These are phyloP conservation scores for Ustilago tritici DNA, from an alignment of 1,284 basidiomycete species.

Conservation along the genomic window DNA sequence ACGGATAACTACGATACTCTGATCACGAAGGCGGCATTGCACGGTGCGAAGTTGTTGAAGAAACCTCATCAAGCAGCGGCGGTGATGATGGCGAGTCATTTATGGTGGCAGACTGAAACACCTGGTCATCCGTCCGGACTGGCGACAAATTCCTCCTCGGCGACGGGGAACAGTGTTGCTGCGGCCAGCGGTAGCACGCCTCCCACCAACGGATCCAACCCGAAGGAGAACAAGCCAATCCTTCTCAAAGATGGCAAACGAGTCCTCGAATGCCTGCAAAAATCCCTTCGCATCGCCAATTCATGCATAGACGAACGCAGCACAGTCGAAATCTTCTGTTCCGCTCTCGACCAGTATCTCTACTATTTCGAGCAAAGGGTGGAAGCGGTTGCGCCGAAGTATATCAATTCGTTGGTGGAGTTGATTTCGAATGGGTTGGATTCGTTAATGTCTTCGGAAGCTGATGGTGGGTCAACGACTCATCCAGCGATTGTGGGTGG, in stretches of 20 bases:
- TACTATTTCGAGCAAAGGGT: slow-evolving; percentile 69
- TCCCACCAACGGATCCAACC: slow-evolving; percentile 2
- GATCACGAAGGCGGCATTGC: slow-evolving; percentile 67
- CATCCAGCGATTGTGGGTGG: slow-evolving; percentile 63
- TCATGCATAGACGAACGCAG: slow-evolving; percentile 67
- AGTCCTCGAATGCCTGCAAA: slow-evolving; percentile 68
- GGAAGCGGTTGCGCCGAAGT: slow-evolving; percentile 64
- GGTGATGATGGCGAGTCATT: slow-evolving; percentile 68
- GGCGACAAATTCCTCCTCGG: slow-evolving; percentile 34
- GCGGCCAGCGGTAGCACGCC: slow-evolving; percentile 18
- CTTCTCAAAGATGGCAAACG: slow-evolving; percentile 66
- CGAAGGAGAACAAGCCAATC: slow-evolving; percentile 44
- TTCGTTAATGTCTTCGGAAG: slow-evolving; percentile 41
- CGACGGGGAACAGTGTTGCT: slow-evolving; percentile 42
- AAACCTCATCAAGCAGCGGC: slow-evolving; percentile 69
- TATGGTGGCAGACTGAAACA: slow-evolving; percentile 67
- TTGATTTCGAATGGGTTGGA: slow-evolving; percentile 65
- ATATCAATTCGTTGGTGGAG: slow-evolving; percentile 67
- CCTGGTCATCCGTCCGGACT: slow-evolving; percentile 37
- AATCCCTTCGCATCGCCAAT: slow-evolving; percentile 67
- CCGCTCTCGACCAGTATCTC: slow-evolving; percentile 67
- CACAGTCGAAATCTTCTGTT: slow-evolving; percentile 68
- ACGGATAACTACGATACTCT: slow-evolving; percentile 68
- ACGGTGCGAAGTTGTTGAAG: slow-evolving; percentile 67
- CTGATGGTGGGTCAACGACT: slow-evolving; percentile 19